Percentiles rank a stretch among this genome's conserved stretches.
Evolutionary conservation across 768 basidiomycete genomes (phyloP).

Genomic region (Rhodosporidiobolus odoratus): DNA sequence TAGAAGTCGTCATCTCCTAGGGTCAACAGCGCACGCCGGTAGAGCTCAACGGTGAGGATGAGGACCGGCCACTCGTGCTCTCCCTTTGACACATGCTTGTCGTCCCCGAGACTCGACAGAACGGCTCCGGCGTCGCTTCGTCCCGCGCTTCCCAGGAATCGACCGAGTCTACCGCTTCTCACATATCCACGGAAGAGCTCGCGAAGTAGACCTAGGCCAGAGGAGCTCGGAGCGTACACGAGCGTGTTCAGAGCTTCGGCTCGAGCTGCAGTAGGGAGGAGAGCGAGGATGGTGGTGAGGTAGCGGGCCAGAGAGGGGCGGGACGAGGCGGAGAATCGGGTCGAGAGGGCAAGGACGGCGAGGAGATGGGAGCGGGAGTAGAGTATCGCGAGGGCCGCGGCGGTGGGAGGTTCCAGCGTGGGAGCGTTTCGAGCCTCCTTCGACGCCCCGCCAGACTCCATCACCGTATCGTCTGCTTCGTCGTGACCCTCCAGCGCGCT

Average conservation of each 20-base stretch:
- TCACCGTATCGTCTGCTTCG: background rate
- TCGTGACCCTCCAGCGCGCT: background rate
- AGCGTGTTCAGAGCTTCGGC: slow-evolving; percentile 57
- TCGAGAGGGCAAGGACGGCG: slow-evolving; percentile 47
- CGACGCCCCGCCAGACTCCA: background rate
- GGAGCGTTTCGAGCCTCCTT: too few species aligned
- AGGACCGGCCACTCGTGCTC: slow-evolving; percentile 61
- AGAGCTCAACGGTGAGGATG: slow-evolving; percentile 72
- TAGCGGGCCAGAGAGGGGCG: slow-evolving; percentile 57
- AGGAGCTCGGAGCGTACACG: slow-evolving; percentile 47
- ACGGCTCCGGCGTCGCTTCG: slow-evolving; percentile 13
- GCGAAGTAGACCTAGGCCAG: slow-evolving; percentile 61
- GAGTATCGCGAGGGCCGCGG: slow-evolving; percentile 1
- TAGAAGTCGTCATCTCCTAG: slow-evolving; percentile 99
- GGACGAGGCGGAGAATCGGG: slow-evolving; percentile 56
- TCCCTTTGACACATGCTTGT: slow-evolving; percentile 43
- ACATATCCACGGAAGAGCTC: slow-evolving; percentile 68
- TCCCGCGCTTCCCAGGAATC: slow-evolving; percentile 46
- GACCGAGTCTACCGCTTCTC: slow-evolving; percentile 59
- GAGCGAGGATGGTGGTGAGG: slow-evolving; percentile 56
- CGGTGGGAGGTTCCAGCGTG: background rate
- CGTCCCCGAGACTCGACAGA: slow-evolving; percentile 47
- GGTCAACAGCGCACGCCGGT: slow-evolving; percentile 74
- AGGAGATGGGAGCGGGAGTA: slow-evolving; percentile 5
- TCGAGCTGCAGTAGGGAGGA: slow-evolving; percentile 56